Conservation (phyloP, 106 monocot genomes). For the Dendrobium huoshanense region DNA sequence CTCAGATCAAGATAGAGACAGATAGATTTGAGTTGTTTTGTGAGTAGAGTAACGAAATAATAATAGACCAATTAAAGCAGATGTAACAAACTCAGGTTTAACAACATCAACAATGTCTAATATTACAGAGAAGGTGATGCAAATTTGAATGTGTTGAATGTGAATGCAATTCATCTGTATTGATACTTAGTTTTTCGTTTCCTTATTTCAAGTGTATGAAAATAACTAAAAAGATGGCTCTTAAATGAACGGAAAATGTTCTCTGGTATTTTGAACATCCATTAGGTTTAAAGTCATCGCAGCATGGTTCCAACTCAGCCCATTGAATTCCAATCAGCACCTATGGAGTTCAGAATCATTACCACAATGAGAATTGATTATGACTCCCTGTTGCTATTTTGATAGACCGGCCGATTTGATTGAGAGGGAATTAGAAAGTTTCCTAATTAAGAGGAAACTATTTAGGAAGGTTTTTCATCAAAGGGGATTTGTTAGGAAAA, state of each 20-base stretch:
- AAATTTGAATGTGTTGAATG: background rate
- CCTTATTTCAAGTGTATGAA: background rate
- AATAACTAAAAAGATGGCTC: background rate
- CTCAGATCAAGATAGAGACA: background rate
- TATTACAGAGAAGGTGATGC: background rate
- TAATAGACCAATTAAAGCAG: background rate
- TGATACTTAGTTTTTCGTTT: background rate
- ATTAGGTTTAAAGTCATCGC: no score
- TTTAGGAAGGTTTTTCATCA: no score
- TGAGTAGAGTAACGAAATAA: background rate
- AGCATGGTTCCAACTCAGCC: no score
- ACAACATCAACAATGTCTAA: background rate
- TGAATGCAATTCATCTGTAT: background rate
- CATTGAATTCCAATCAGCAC: no score
- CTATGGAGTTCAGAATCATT: no score
- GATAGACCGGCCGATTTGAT: no score
- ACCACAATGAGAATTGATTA: no score
- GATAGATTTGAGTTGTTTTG: background rate
- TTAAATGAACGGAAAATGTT: background rate
- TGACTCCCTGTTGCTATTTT: no score
- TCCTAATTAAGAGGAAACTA: no score
- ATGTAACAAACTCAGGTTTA: background rate
- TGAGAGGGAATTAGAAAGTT: no score
- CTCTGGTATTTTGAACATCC: no score
- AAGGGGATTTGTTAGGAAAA: no score